Percentiles rank a stretch among this genome's conserved stretches.
phyloP scores from a whole-genome alignment of 176 grass and related monocot species.

The Zea mays region Zm-B73-REFERENCE-NAM-5.0 NC_050103.1:2838501-2839000 shows the following conservation, averaged over 20 bases:
- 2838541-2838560: slow-evolving; percentile 66
- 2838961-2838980: not conserved
- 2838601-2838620: slow-evolving; percentile 76
- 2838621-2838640: slow-evolving; percentile 89
- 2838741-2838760: not conserved
- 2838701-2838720: not conserved
- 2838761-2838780: not conserved
- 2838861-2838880: not conserved
- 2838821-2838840: not conserved
- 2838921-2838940: not conserved
- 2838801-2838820: not conserved
- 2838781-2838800: not conserved
- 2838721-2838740: not conserved
- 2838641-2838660: not conserved
- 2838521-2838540: slow-evolving; percentile 64
- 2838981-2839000: too few relatives aligned
- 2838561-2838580: slow-evolving; percentile 31
- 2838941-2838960: not conserved
- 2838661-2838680: not conserved
- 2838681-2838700: not conserved
- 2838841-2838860: not conserved
- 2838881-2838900: not conserved
- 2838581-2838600: slow-evolving; percentile 72
- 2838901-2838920: not conserved
- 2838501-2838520: slow-evolving; percentile 82